Conservation (phyloP, 257 asterid species). For the Scutellaria minor region DNA sequence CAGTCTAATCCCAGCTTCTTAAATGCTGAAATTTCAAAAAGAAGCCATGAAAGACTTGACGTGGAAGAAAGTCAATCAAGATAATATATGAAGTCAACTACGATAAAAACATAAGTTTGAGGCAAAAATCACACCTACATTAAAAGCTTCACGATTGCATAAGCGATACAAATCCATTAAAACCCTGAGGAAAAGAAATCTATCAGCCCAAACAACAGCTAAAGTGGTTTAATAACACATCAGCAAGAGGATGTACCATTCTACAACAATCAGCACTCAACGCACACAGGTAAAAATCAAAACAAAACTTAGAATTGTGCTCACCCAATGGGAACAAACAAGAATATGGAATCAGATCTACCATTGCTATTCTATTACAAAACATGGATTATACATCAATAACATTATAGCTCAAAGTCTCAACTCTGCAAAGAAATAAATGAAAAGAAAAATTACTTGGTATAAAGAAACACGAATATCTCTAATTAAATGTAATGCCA, state of each 20-base stretch:
- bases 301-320: constrained; percentile 1
- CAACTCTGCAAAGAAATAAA: neutral
- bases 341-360: neutral
- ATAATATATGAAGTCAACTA: neutral
- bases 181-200: constrained; percentile 63
- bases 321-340: neutral
- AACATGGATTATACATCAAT: neutral
- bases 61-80: constrained; percentile 16
- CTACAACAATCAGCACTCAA: neutral
- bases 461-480: constrained; percentile 8
- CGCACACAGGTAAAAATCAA: neutral
- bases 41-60: constrained; percentile 35
- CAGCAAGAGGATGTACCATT: neutral
- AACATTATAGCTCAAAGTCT: neutral
- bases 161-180: constrained; percentile 83
- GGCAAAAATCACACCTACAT: constrained; percentile 59
- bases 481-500: neutral
- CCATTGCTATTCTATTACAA: neutral
- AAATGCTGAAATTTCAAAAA: constrained; percentile 68
- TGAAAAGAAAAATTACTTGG: neutral
- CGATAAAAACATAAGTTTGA: constrained; percentile 24
- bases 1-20: constrained; percentile 95
- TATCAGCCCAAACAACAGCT: constrained; percentile 29
- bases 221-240: neutral
- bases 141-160: constrained; percentile 84